These are phyloP conservation scores for Coleophoma cylindrospora DNA, from an alignment of 2,329 filamentous ascomycete genomes.

Conservation along the genomic window DNA sequence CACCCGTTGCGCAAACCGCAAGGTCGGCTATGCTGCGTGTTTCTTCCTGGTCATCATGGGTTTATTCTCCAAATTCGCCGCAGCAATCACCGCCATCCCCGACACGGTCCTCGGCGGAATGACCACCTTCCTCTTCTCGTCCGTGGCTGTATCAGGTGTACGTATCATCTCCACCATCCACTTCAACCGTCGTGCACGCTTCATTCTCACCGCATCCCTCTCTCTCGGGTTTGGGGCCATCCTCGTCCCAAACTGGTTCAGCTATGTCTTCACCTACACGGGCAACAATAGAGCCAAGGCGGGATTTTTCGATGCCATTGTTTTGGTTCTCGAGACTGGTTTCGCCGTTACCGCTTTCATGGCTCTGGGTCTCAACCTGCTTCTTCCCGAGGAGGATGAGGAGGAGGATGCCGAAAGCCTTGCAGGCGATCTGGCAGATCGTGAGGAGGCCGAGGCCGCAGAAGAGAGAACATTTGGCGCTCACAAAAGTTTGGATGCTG, in stretches of 20 bases:
- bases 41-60: slow-evolving; percentile 78
- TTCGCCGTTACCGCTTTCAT: slow-evolving; percentile 72
- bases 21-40: slow-evolving; percentile 73
- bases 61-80: slow-evolving; percentile 78
- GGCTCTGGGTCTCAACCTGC: slow-evolving; percentile 67
- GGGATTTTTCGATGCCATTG: slow-evolving; percentile 72
- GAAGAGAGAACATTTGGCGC: no score
- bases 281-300: slow-evolving; percentile 62
- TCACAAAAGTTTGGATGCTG: no score
- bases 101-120: slow-evolving; percentile 61
- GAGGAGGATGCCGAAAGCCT: slow-evolving; percentile 38
- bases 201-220: slow-evolving; percentile 73
- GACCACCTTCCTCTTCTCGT: slow-evolving; percentile 76
- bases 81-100: slow-evolving; percentile 72
- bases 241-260: slow-evolving; percentile 62
- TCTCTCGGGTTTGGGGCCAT: slow-evolving; percentile 69
- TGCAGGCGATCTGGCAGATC: slow-evolving; percentile 14
- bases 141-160: slow-evolving; percentile 73
- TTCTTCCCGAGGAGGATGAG: slow-evolving; percentile 71
- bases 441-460: no score
- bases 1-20: slow-evolving; percentile 75
- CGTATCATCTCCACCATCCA: slow-evolving; percentile 66
- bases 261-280: slow-evolving; percentile 65
- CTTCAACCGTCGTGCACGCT: slow-evolving; percentile 76
- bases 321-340: slow-evolving; percentile 68